Evolutionary conservation across 148 eudicot species (phyloP), one percentile per base, ranked within the genome.

Genomic region (Beta vulgaris): DNA sequence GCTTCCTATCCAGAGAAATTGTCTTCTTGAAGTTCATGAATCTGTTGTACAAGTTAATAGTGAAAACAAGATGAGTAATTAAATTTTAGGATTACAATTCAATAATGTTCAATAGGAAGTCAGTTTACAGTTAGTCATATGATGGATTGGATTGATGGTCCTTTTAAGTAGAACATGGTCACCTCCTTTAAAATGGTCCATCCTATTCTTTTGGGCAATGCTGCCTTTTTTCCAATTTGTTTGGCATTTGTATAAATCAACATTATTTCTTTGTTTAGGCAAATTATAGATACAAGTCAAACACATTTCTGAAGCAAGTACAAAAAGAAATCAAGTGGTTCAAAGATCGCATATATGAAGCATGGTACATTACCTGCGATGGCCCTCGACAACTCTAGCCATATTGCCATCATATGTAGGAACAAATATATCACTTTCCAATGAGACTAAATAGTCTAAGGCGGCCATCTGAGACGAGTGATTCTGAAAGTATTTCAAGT

Each of bases 311-410:
- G 26, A 35, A 35, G 7, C 28, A 21, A 15, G 4, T 36, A 35
- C 28, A 46, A 13, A 63, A 63, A 35, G 28, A 63, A 63, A 35
- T 35, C 68, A 63, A 63, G 19, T 63, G 11, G 8, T 9, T 7
- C 21, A 26, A 4, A 35, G 26, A 19, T 13, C n/a, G 3, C 40
- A 16, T 36, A 53, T 25, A 4, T 31, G 66, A 44, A 43, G 54
- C 26, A 26, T 65, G 48, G 66, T 25, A 43, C 21, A 43, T 3
- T 88, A 91, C 96, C 96, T 91, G 43, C 92, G 87, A 72, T 91
- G 91, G 62, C 96, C 96, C 85, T 91, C 91, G 34, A 91, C 96
- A 43, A 91, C 92, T 83, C 85, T 88, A 61, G 96, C 96, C 96
- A 91, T 91, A 62, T 91, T 91, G 64, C 92, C 92, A 66, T 91